Conservation (phyloP, 495 filamentous ascomycete species). For the Bacidia rubella region DNA sequence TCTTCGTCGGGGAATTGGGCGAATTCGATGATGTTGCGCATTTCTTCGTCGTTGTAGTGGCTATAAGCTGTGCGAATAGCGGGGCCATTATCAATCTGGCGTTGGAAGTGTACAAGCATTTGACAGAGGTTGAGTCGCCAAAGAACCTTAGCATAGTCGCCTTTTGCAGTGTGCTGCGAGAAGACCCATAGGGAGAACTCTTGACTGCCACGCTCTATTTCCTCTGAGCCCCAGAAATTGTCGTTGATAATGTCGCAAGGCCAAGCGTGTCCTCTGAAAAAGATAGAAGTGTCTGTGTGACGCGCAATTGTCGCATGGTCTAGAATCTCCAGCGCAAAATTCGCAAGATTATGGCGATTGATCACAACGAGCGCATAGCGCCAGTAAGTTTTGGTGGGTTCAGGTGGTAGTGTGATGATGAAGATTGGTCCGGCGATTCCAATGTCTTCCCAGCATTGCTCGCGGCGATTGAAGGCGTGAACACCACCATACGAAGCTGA, state of each 20-base stretch:
- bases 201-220: neutral
- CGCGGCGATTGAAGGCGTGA: too few species aligned
- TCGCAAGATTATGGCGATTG: neutral
- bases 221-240: neutral
- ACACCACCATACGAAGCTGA: too few species aligned
- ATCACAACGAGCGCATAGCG: neutral
- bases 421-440: neutral
- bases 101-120: neutral
- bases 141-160: too few species aligned
- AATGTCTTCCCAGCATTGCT: neutral
- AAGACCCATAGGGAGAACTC: neutral
- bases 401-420: neutral
- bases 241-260: neutral
- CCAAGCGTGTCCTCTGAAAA: neutral
- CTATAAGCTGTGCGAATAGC: neutral
- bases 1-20: too few species aligned
- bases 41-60: neutral
- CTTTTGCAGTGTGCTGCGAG: too few species aligned
- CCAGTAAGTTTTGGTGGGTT: neutral
- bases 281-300: neutral
- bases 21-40: too few species aligned
- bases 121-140: neutral
- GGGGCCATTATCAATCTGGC: neutral
- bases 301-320: too few species aligned
- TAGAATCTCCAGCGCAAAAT: neutral